Evolutionary conservation across 192 early-diverging fungal species (phyloP).

Genomic region (Backusella parvicylindrica): DNA sequence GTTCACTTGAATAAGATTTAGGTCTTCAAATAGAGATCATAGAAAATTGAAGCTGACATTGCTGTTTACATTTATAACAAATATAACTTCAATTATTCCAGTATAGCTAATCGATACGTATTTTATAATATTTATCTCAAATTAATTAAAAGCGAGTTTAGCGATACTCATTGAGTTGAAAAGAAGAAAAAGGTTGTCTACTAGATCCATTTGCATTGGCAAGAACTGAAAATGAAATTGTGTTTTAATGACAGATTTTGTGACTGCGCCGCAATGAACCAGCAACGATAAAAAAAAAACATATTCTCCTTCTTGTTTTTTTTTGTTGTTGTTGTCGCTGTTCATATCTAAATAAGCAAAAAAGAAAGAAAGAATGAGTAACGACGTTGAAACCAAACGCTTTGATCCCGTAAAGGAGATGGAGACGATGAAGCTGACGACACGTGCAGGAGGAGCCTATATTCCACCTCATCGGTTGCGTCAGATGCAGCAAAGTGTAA

Average conservation of each 20-base stretch:
- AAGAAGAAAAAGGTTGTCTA: too few species aligned
- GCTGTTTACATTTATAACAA: too few species aligned
- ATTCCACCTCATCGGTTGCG: constrained; percentile 81
- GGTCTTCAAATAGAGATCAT: too few species aligned
- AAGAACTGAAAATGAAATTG: not conserved
- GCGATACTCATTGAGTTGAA: too few species aligned
- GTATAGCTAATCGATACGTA: too few species aligned
- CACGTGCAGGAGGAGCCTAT: constrained; percentile 73
- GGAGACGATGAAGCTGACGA: constrained; percentile 36
- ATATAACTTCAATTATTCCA: too few species aligned
- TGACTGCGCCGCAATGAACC: not conserved
- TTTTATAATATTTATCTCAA: too few species aligned
- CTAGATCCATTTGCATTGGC: not conserved
- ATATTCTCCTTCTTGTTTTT: not conserved
- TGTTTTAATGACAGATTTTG: not conserved
- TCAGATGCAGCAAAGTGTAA: constrained; percentile 67
- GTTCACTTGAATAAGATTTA: too few species aligned
- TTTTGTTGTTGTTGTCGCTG: not conserved
- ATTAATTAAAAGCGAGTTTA: too few species aligned
- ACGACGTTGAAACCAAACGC: constrained; percentile 4
- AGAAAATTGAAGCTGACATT: too few species aligned
- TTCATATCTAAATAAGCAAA: not conserved
- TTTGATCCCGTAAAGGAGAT: constrained; percentile 41
- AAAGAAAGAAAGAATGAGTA: constrained; percentile 7
- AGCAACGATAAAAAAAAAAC: not conserved